These are phyloP conservation scores for Cairneyella variabilis DNA, from an alignment of 495 filamentous ascomycete genomes.

Conservation along the genomic window DNA sequence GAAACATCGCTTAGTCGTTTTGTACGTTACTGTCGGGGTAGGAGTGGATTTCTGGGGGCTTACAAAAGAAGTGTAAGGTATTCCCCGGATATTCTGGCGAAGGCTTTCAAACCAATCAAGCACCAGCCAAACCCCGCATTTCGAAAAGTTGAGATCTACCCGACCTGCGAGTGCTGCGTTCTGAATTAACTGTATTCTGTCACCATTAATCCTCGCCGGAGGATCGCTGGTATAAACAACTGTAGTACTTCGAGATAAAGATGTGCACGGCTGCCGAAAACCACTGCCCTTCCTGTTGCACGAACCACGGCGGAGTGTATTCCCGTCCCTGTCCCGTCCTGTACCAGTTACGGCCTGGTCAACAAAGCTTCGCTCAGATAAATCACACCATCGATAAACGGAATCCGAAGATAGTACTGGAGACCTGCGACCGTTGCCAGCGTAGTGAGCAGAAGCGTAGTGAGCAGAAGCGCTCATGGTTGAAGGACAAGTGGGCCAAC, in stretches of 20 bases:
- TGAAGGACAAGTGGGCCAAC: constrained; percentile 19
- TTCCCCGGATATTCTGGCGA: too few relatives aligned
- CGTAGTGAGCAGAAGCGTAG: too few relatives aligned
- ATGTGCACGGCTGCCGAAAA: constrained; percentile 21
- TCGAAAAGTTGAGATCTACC: too few relatives aligned
- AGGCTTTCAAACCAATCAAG: too few relatives aligned
- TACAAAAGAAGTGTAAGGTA: too few relatives aligned
- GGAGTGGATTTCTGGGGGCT: too few relatives aligned
- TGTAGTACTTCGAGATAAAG: constrained; percentile 12
- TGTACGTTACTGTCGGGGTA: too few relatives aligned
- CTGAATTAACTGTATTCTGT: constrained; percentile 12
- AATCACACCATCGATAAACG: constrained; percentile 20
- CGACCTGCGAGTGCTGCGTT: too few relatives aligned
- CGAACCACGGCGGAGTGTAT: constrained; percentile 24
- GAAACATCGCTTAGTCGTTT: too few relatives aligned
- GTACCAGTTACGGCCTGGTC: constrained; percentile 16
- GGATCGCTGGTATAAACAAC: constrained; percentile 7
- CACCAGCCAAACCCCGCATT: too few relatives aligned
- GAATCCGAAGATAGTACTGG: constrained; percentile 21
- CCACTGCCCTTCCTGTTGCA: constrained; percentile 21
- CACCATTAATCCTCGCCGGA: constrained; percentile 10
- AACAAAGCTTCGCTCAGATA: constrained; percentile 19
- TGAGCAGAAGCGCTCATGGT: constrained; percentile 21
- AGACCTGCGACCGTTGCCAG: constrained; percentile 18
- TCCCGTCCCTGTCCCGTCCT: constrained; percentile 14